phyloP scores from a whole-genome alignment of 2,329 filamentous ascomycete species.

The Macrophomina tecta region DNA sequence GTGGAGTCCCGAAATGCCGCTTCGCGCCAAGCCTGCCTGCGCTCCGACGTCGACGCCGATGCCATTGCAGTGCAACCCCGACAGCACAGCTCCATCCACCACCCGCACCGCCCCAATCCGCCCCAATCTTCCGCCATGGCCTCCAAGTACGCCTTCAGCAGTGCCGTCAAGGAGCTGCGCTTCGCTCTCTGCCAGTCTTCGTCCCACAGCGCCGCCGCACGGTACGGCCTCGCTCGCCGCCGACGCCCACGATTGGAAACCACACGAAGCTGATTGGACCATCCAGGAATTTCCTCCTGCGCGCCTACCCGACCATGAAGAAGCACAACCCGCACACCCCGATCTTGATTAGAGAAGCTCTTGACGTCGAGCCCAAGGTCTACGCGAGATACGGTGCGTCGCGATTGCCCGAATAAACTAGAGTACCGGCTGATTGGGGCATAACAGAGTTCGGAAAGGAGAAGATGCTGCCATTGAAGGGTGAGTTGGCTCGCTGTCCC shows the following conservation, averaged over 20 bases:
- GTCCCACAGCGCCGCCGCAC: constrained; percentile 84
- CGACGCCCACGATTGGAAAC: constrained; percentile 16
- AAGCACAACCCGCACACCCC: constrained; percentile 95
- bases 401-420: constrained; percentile 37
- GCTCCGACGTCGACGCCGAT: constrained; percentile 20
- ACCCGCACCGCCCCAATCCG: neutral
- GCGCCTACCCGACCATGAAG: constrained; percentile 98
- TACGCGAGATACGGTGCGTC: constrained; percentile 86
- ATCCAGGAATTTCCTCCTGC: constrained; percentile 81
- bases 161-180: constrained; percentile 89
- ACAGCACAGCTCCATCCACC: neutral
- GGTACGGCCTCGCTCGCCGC: constrained; percentile 60
- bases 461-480: constrained; percentile 67
- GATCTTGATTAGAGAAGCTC: constrained; percentile 92
- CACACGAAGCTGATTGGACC: constrained; percentile 26
- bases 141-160: constrained; percentile 88
- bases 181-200: constrained; percentile 97
- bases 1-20: constrained; percentile 25
- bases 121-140: constrained; percentile 67
- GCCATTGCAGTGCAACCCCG: constrained; percentile 1
- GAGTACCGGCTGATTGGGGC: neutral
- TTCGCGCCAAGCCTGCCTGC: constrained; percentile 17
- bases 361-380: constrained; percentile 81
- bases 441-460: constrained; percentile 69
- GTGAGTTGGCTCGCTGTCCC: constrained; percentile 45